Evolutionary conservation across 768 basidiomycete genomes (phyloP).

Genomic region (Daedaleopsis nitida): DNA sequence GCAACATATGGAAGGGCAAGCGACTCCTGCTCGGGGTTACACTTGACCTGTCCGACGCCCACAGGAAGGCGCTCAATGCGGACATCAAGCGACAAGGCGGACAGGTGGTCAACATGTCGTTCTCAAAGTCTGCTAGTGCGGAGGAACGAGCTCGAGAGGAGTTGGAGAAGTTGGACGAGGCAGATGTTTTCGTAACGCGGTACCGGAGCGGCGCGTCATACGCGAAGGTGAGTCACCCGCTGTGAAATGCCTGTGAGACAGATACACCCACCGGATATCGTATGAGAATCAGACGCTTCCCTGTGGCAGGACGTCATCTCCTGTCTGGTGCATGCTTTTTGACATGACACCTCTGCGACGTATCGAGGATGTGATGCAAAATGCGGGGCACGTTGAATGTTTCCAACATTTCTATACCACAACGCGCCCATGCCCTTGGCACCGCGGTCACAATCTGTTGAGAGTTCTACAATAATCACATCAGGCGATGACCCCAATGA

Average conservation of each 20-base stretch:
- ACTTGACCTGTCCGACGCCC: constrained; percentile 52
- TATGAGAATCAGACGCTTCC: too few relatives aligned
- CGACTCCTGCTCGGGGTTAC: constrained; percentile 63
- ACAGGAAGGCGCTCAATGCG: constrained; percentile 56
- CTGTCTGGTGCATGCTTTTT: too few relatives aligned
- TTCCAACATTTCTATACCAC: too few relatives aligned
- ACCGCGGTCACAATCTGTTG: too few relatives aligned
- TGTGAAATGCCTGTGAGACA: background rate
- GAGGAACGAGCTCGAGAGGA: constrained; percentile 38
- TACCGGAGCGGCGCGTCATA: constrained; percentile 72
- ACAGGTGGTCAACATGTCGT: constrained; percentile 36
- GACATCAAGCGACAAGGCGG: constrained; percentile 68
- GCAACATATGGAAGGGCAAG: constrained; percentile 58
- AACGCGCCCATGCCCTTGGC: too few relatives aligned
- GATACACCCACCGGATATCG: too few relatives aligned
- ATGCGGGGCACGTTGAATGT: too few relatives aligned
- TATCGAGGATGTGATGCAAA: too few relatives aligned
- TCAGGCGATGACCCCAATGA: too few relatives aligned
- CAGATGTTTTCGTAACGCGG: constrained; percentile 76
- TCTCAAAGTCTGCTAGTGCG: constrained; percentile 17
- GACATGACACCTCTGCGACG: too few relatives aligned
- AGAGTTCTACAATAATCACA: too few relatives aligned
- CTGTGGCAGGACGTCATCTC: too few relatives aligned
- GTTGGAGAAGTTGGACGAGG: constrained; percentile 44
- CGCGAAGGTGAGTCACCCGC: constrained; percentile 52